Base-by-base conservation (phyloP, 139 green algal species). In the Dunaliella primolecta region DNA sequence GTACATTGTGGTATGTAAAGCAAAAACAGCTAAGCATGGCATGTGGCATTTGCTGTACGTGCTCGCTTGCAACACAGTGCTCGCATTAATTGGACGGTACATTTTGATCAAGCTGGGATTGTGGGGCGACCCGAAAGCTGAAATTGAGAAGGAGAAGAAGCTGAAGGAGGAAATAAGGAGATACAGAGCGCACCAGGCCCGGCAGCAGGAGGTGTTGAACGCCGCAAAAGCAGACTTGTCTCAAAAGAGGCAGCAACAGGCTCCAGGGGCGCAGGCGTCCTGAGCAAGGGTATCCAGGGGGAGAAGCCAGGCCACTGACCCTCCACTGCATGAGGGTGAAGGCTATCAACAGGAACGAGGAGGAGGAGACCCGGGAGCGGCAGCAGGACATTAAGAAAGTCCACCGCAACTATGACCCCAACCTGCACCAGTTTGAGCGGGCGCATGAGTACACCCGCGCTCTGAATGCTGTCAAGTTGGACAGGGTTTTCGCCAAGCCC, bases 401-500 rank as follows among this genome's bases (percentile, higher is more conserved):
- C 33, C 93, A 97, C 72, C 91, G 95, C 27, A 99, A 99, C 92
- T 92, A 98, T 29, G 95, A 99, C 87, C 96, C 97, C 2, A 85
- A 80, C 1, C 86, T 98, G 76, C 95, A 98, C 85, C 95, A 94
- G 15, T 95, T 98, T 86, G 95, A 99, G 83, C 93, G 94, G 72
- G 97, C 97, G 7, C 89, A 96, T 21, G 97, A 99, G 89, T 98
- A 98, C 88, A 98, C 92, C 0, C 89, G 97, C 0, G 96, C 96
- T 0, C 86, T 98, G 0, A 98, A 96, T 38, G 96, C 96, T 83
- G 95, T 90, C 35, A 99, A 99, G 91, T 88, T 99, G 0, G 92
- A 98, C 79, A 91, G 94, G 31, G 87, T 99, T 0, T 99, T 99
- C 87, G 97, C 97, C 15, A 98, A 98, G 90, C 97, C 97, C 0